These are phyloP conservation scores for Fusarium papillatum DNA, from an alignment of 2,329 filamentous ascomycete species.

Conservation along the genomic window DNA sequence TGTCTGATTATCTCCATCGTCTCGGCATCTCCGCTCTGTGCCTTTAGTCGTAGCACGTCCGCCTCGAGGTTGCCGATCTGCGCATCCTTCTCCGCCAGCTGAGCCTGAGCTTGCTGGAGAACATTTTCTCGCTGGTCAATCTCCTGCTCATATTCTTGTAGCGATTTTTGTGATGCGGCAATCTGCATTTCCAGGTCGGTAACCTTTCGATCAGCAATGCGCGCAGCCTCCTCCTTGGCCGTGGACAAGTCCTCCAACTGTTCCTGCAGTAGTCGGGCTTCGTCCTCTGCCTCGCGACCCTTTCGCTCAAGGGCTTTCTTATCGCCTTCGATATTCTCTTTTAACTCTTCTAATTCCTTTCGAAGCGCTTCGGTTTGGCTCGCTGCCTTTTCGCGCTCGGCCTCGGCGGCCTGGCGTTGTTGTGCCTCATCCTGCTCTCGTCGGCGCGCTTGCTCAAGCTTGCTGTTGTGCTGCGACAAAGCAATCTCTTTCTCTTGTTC, in stretches of 20 bases:
- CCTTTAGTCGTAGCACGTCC: constrained; percentile 86
- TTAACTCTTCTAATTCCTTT: constrained; percentile 65
- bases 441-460: constrained; percentile 83
- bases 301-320: constrained; percentile 77
- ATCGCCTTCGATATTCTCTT: constrained; percentile 64
- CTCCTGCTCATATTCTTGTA: constrained; percentile 73
- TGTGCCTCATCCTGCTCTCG: constrained; percentile 91
- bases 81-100: constrained; percentile 76
- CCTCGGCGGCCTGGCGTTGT: constrained; percentile 70
- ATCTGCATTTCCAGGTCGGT: constrained; percentile 68
- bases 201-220: constrained; percentile 68
- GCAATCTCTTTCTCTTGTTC: constrained; percentile 91
- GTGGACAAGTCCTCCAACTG: constrained; percentile 80
- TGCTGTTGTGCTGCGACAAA: constrained; percentile 83
- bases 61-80: constrained; percentile 83
- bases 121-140: constrained; percentile 66
- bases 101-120: constrained; percentile 73
- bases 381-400: constrained; percentile 63
- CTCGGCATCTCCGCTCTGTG: constrained; percentile 88
- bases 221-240: constrained; percentile 77
- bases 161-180: constrained; percentile 57
- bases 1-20: constrained; percentile 87
- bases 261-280: constrained; percentile 81
- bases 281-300: constrained; percentile 79
- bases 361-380: constrained; percentile 64